Percentiles rank a stretch among this genome's conserved stretches.
These are phyloP conservation scores for Drosera spatulata DNA, from an alignment of 179 eudicot species.

Conservation along the genomic window DNA sequence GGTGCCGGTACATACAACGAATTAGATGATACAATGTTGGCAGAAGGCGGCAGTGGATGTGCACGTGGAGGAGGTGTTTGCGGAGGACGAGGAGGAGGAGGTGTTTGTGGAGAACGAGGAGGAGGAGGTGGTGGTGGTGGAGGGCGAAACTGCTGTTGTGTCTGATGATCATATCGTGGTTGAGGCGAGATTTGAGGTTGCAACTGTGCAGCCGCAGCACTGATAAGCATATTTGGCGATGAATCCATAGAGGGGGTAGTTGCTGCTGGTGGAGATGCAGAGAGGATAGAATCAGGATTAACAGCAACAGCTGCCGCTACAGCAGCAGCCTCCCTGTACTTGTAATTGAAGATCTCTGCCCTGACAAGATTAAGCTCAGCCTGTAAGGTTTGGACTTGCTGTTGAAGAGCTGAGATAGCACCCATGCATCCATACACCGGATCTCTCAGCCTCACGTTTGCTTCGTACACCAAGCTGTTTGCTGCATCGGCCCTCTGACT, in stretches of 20 bases:
- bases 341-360: conserved; percentile 48
- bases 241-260: conserved; percentile 9
- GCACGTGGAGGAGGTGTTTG: conserved; percentile 7
- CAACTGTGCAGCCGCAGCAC: too few species aligned
- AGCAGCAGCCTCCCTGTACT: conserved; percentile 31
- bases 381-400: conserved; percentile 55
- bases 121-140: conserved; percentile 19
- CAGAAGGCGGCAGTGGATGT: conserved; percentile 16
- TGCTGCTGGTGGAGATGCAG: conserved; percentile 20
- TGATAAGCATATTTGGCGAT: too few species aligned
- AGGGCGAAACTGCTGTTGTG: background rate
- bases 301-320: conserved; percentile 15
- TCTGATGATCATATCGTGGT: too few species aligned
- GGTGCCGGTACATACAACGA: conserved; percentile 7
- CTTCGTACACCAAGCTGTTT: conserved; percentile 73
- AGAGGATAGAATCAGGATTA: conserved; percentile 9
- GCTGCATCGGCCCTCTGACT: conserved; percentile 79
- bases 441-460: conserved; percentile 69
- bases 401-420: conserved; percentile 68
- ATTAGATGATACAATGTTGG: background rate
- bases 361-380: conserved; percentile 53
- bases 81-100: conserved; percentile 9
- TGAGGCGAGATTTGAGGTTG: too few species aligned
- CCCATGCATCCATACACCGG: conserved; percentile 97
- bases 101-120: conserved; percentile 20